These are phyloP conservation scores for Emergomyces africanus DNA, from an alignment of 2,329 filamentous ascomycete genomes.

Conservation along the genomic window DNA sequence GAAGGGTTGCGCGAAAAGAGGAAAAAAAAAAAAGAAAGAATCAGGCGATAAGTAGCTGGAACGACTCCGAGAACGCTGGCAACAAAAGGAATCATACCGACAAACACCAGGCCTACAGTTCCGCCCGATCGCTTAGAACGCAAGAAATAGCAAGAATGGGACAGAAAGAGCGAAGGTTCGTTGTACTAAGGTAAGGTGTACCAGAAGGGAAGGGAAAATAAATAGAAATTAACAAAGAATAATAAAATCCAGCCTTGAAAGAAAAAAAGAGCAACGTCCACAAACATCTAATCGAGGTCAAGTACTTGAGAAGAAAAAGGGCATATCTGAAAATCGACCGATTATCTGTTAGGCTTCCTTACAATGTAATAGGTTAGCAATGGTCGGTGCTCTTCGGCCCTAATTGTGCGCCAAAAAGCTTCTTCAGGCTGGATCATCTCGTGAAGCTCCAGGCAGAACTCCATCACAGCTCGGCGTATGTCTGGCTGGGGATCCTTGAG, in stretches of 20 bases:
- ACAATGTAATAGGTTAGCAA: slow-evolving; percentile 27
- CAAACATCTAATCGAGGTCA: background rate
- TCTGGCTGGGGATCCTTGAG: slow-evolving; percentile 24
- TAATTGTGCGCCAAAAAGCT: slow-evolving; percentile 20
- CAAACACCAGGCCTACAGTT: background rate
- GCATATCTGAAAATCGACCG: background rate
- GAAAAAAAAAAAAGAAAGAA: background rate
- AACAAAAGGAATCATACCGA: background rate
- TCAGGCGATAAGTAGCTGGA: background rate
- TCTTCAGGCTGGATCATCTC: slow-evolving; percentile 18
- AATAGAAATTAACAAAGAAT: too few relatives aligned
- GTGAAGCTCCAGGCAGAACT: slow-evolving; percentile 20
- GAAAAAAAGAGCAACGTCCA: background rate
- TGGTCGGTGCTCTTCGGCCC: slow-evolving; percentile 21
- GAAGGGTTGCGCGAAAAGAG: background rate
- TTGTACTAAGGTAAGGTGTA: background rate
- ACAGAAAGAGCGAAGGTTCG: background rate
- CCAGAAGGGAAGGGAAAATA: background rate
- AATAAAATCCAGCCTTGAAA: background rate
- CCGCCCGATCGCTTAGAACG: too few relatives aligned
- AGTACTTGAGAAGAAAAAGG: background rate
- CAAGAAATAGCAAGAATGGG: background rate
- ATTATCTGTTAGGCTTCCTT: slow-evolving; percentile 7
- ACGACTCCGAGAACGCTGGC: background rate
- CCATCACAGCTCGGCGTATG: slow-evolving; percentile 26